phyloP scores from a whole-genome alignment of 2,329 filamentous ascomycete species.

The Cladosporium austrohemisphaericum region DNA sequence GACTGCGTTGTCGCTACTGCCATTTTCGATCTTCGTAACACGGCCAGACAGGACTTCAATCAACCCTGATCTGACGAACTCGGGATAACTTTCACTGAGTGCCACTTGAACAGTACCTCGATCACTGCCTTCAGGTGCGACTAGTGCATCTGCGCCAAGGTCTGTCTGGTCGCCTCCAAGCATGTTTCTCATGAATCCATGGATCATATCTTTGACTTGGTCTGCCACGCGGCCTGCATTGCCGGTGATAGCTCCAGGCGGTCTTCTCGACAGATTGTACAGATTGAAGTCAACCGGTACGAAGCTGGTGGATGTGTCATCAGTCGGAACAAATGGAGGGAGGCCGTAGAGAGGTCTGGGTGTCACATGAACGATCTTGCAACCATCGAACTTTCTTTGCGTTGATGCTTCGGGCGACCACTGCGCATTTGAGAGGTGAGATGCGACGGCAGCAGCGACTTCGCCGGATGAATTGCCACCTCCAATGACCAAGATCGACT shows the following conservation, averaged over 20 bases:
- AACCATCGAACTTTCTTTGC: conserved; percentile 34
- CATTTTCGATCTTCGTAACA: conserved; percentile 21
- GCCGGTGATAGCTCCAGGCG: conserved; percentile 56
- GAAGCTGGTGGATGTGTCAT: conserved; percentile 49
- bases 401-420: conserved; percentile 45
- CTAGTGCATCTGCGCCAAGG: conserved; percentile 25
- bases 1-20: conserved; percentile 3
- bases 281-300: conserved; percentile 69
- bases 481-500: conserved; percentile 70
- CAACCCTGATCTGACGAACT: conserved; percentile 65
- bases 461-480: conserved; percentile 82
- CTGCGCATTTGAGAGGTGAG: conserved; percentile 62
- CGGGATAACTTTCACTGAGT: conserved; percentile 67
- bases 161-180: conserved; percentile 46
- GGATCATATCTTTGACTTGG: conserved; percentile 40
- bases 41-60: conserved; percentile 40
- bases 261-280: conserved; percentile 65
- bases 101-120: conserved; percentile 56
- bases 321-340: conserved; percentile 49
- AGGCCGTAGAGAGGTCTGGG: conserved; percentile 70
- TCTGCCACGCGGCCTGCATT: conserved; percentile 61
- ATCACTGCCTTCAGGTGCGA: conserved; percentile 15
- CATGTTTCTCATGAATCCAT: conserved; percentile 29
- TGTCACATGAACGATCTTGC: conserved; percentile 64
- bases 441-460: conserved; percentile 67